Evolutionary conservation across 495 filamentous ascomycete species (phyloP).

Genomic region (Jackrogersella multiformis): DNA sequence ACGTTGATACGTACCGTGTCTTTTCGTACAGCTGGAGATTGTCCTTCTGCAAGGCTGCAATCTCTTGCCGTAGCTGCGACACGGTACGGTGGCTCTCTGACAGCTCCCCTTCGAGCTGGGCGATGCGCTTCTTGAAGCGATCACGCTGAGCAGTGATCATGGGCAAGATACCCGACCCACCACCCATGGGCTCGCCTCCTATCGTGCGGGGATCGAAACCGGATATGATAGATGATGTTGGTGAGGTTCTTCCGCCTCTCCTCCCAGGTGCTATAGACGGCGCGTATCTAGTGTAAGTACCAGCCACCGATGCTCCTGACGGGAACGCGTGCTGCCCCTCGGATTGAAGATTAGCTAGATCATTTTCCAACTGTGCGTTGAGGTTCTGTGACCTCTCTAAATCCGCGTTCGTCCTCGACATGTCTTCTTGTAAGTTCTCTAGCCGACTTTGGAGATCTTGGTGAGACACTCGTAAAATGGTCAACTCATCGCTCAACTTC

Average conservation of each 20-base stretch:
- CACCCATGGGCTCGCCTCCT: constrained; percentile 79
- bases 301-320: constrained; percentile 88
- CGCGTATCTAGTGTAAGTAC: constrained; percentile 89
- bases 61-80: constrained; percentile 87
- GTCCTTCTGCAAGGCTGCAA: constrained; percentile 92
- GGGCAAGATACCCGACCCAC: constrained; percentile 89
- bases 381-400: constrained; percentile 85
- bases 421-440: constrained; percentile 80
- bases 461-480: constrained; percentile 90
- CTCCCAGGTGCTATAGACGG: constrained; percentile 72
- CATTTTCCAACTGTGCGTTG: constrained; percentile 89
- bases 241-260: constrained; percentile 76
- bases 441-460: constrained; percentile 87
- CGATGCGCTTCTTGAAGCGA: constrained; percentile 95
- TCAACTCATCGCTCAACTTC: constrained; percentile 92
- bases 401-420: constrained; percentile 84
- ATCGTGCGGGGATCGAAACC: constrained; percentile 78
- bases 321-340: constrained; percentile 85
- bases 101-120: constrained; percentile 89
- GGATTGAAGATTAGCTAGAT: constrained; percentile 85
- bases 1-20: constrained; percentile 93
- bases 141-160: constrained; percentile 99
- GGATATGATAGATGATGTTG: constrained; percentile 96
- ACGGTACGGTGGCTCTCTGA: constrained; percentile 82
- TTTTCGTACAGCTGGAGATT: constrained; percentile 98